phyloP scores from a whole-genome alignment of 2,329 filamentous ascomycete species.

The Stagonosporopsis cucurbitacearum region DNA sequence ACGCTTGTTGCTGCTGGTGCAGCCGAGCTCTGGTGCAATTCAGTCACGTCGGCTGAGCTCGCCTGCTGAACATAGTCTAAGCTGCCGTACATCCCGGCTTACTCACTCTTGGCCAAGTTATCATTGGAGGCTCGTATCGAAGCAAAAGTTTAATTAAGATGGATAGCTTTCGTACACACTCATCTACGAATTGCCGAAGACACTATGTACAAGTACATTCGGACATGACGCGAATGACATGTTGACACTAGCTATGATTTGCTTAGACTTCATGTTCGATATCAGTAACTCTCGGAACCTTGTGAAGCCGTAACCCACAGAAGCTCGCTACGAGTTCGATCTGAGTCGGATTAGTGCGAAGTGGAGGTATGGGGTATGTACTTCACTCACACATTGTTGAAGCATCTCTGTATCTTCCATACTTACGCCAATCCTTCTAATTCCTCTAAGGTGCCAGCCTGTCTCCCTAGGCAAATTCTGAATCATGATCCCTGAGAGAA shows the following conservation, averaged over 20 bases:
- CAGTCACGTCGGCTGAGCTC: not conserved
- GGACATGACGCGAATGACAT: not conserved
- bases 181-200: not conserved
- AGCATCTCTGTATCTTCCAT: conserved; percentile 53
- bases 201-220: rapidly evolving
- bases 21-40: not conserved
- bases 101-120: not conserved
- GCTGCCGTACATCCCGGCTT: not conserved
- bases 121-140: conserved; percentile 7
- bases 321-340: conserved; percentile 42
- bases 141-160: not conserved
- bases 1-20: not conserved
- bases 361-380: not conserved
- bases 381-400: conserved; percentile 49
- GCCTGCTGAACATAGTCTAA: not conserved
- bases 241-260: not conserved
- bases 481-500: conserved; percentile 63
- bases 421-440: conserved; percentile 56
- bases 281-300: conserved; percentile 40
- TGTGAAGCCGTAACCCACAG: conserved; percentile 35
- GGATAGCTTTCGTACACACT: not conserved
- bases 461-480: conserved; percentile 62
- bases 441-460: conserved; percentile 63
- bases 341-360: conserved; percentile 16
- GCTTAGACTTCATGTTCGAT: conserved; percentile 42